Evolutionary conservation across 352 stramenopile genomes (phyloP), one percentile per base, ranked within the genome.

Genomic region (Pythium brachiatum): DNA sequence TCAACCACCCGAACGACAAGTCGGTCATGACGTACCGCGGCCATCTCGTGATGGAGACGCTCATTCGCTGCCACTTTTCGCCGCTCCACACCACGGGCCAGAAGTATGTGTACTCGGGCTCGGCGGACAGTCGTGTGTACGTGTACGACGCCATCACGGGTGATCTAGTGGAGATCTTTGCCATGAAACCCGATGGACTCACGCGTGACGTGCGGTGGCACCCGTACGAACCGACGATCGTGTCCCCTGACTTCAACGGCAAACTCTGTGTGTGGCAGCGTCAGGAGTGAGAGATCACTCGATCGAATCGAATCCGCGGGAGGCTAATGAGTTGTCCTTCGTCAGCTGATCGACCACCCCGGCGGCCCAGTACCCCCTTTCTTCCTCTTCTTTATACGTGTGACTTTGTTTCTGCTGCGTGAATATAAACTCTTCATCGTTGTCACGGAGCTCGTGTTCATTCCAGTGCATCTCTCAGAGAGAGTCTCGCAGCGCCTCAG

Each of bases 1-100:
- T 90, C n/a, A 69, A 74, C 32, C 86, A 95, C 56, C 83, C 83
- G 13, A 32, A 89, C 29, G 83, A 95, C 66, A 72, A 64, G 60
- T 93, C 83, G 5, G 76, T 93, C 44, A 93, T 93, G 83, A 95
- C 86, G 38, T 95, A 95, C 68, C 74, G 86, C 9, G 86, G 83
- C 11, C 83, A 95, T 60, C 71, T 83, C 56, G 74, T 93, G 26
- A 78, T 89, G 64, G 77, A 95, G 76, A 95, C 86, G 60, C 73
- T 95, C 15, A 87, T 95, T 51, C 86, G 86, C 2, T 91, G 79
- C 60, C 82, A 95, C 62, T 95, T 95, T 51, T 95, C 86, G 58
- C 86, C 86, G n/a, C 57, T 92, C 53, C 80, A 93, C 58, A 89
- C 83, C n/a, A 95, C 86, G 0, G 86, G 76, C 2, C 86, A 95